Base-by-base conservation (phyloP, 1,139 yeast species). In the Pichia sp. region DNA sequence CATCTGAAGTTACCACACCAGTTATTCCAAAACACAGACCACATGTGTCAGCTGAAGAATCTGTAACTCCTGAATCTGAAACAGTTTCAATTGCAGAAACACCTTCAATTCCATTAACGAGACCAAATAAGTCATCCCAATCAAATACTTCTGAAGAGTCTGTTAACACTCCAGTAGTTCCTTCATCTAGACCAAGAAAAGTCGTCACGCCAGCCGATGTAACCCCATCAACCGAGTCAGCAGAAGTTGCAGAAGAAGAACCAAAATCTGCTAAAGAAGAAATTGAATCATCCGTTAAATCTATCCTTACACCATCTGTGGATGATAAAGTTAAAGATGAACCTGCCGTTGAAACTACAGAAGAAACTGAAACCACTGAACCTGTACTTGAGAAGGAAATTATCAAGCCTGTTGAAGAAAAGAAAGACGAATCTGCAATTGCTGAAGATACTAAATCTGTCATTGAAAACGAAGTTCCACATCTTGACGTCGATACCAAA, bases 61-160 rank as follows among this genome's bases (percentile, higher is more conserved):
- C 28, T 10, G 12, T 10, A 2, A 10, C 12, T 10, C 11, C 28
- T 24, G 28, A 24, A 24, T 12, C 3, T 9, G 28, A 24, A 24
- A 24, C 12, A 21, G 15, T 11, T 18, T n/a, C 20, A 21, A 36
- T n/a, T 36, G n/a, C 14, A 12, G 31, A 20, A 21, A 3, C 18
- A 19, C 50, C 54, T 3, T 34, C 37, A 3, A 30, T 50, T 30
- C 53, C 53, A 18, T 21, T 42, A 6, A 28, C 42, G 14, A 51
- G 54, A 44, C 53, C 56, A 36, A 5, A 7, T 3, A 11, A 15
- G 2, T 14, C 34, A 32, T 6, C 18, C n/a, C 33, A 7, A 32
- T n/a, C 7, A 3, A 12, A 28, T 10, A 12, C 31, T 10, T 12
- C 10, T 28, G 15, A 32, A 32, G n/a, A n/a, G n/a, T n/a, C n/a